Evolutionary conservation across 2,329 filamentous ascomycete species (phyloP).

Genomic region (Cyphellophora attinorum): DNA sequence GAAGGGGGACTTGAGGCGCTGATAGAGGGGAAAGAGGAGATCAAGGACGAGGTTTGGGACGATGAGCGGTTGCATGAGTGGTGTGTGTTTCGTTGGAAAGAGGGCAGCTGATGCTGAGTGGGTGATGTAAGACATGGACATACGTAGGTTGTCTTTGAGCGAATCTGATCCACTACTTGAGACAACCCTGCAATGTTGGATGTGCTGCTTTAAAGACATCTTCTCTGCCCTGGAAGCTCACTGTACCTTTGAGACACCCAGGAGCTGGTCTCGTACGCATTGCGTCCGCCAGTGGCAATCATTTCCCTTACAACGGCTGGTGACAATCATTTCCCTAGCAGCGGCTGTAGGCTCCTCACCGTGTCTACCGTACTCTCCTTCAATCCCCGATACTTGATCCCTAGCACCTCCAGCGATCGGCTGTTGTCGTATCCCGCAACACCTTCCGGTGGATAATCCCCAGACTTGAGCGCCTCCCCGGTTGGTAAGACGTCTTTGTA

Average conservation of each 20-base stretch:
- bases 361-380: slow-evolving; percentile 5
- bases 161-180: too few species aligned
- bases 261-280: too few species aligned
- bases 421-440: slow-evolving; percentile 5
- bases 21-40: slow-evolving; percentile 35
- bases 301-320: too few species aligned
- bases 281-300: too few species aligned
- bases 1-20: slow-evolving; percentile 26
- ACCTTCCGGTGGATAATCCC: slow-evolving; percentile 2
- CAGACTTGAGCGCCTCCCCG: not conserved
- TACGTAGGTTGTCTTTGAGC: too few species aligned
- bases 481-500: slow-evolving; percentile 9
- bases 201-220: too few species aligned
- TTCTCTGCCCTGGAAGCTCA: too few species aligned
- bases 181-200: too few species aligned
- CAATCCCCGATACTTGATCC: slow-evolving; percentile 3
- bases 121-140: too few species aligned
- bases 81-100: slow-evolving; percentile 37
- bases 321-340: too few species aligned
- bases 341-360: slow-evolving; percentile 1
- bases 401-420: slow-evolving; percentile 2
- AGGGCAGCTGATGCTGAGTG: not conserved
- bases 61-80: slow-evolving; percentile 36
- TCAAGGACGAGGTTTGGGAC: slow-evolving; percentile 38
- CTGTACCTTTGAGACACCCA: too few species aligned